A percentile compares a stretch with the other conserved stretches of the same genome.
Conservation (phyloP, 2,329 filamentous ascomycete genomes). For the Epichloe glyceriae region DNA sequence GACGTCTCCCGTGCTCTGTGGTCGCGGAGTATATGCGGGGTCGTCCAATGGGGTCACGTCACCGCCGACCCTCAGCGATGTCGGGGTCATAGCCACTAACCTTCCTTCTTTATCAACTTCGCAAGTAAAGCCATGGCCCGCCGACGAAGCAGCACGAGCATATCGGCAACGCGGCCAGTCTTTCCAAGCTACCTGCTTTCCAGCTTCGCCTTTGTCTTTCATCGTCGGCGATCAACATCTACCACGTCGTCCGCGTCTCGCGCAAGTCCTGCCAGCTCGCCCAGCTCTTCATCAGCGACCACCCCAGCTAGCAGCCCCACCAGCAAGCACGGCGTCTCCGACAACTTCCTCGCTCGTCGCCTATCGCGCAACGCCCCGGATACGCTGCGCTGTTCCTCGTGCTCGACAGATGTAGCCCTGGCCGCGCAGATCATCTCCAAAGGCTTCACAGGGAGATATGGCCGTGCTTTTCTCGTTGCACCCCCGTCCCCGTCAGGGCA, state of each 20-base stretch:
- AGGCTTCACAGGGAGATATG: slow-evolving; percentile 53
- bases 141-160: slow-evolving; percentile 18
- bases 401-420: slow-evolving; percentile 49
- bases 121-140: slow-evolving; percentile 6
- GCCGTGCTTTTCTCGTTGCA: slow-evolving; percentile 48
- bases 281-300: slow-evolving; percentile 15
- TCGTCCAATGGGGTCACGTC: no score
- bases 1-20: no score
- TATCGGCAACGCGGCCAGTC: slow-evolving; percentile 28
- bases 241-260: slow-evolving; percentile 18
- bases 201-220: slow-evolving; percentile 35
- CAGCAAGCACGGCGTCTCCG: slow-evolving; percentile 5
- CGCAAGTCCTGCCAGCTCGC: slow-evolving; percentile 12
- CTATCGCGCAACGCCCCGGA: slow-evolving; percentile 35
- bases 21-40: no score
- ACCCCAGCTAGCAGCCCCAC: slow-evolving; percentile 17
- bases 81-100: no score
- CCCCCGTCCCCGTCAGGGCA: slow-evolving; percentile 16
- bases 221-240: slow-evolving; percentile 26
- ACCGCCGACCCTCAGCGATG: no score
- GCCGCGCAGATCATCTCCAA: slow-evolving; percentile 49
- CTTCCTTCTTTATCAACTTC: no score
- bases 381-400: slow-evolving; percentile 45
- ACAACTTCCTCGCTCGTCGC: slow-evolving; percentile 7
- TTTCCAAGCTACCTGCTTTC: slow-evolving; percentile 42